Evolutionary conservation across 768 basidiomycete species (phyloP).

Genomic region (Hortiboletus campestris): DNA sequence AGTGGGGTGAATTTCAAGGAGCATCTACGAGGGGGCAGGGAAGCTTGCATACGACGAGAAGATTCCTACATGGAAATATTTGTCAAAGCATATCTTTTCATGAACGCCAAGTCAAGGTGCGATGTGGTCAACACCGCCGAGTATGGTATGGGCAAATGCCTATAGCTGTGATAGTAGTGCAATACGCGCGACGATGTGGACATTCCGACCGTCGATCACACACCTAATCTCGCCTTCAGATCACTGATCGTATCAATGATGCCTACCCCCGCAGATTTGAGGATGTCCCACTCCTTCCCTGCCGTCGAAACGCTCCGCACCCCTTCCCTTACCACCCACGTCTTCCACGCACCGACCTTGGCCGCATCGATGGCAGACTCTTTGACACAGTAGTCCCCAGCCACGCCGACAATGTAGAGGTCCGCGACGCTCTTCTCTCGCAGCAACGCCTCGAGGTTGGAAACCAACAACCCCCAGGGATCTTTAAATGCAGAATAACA

Average conservation of each 20-base stretch:
- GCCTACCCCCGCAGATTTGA: conserved; percentile 36
- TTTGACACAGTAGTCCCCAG: conserved; percentile 79
- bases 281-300: conserved; percentile 37
- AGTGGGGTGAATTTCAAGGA: background rate
- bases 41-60: background rate
- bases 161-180: background rate
- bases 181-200: background rate
- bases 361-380: conserved; percentile 53
- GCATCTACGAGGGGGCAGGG: background rate
- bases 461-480: conserved; percentile 47
- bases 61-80: background rate
- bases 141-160: too few relatives aligned
- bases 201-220: background rate
- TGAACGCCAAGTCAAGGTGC: background rate
- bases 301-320: conserved; percentile 41
- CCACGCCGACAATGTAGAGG: conserved; percentile 65
- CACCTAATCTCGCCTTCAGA: conserved; percentile 25
- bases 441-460: conserved; percentile 46
- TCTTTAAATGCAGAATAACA: conserved; percentile 81
- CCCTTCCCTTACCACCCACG: conserved; percentile 50
- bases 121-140: background rate
- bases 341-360: conserved; percentile 44
- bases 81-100: background rate
- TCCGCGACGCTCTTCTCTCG: conserved; percentile 46
- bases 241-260: conserved; percentile 31